phyloP scores from a whole-genome alignment of 352 stramenopile species.

The Globisporangium cederbergense region DNA sequence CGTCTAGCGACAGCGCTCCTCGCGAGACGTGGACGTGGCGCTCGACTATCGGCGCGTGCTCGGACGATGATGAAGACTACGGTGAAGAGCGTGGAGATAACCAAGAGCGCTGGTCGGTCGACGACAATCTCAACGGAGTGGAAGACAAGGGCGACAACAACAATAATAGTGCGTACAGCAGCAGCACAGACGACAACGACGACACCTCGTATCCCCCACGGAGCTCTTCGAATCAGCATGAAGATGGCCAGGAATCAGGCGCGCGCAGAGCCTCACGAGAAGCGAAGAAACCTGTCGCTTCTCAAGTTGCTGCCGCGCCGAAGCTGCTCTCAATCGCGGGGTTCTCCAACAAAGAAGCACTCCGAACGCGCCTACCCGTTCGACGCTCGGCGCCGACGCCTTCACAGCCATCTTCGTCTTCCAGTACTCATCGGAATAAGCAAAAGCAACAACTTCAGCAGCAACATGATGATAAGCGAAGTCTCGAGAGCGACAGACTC shows the following conservation, averaged over 20 bases:
- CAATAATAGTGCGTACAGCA: background rate
- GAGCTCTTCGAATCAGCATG: background rate
- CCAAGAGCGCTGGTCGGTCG: conserved; percentile 7
- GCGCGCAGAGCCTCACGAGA: background rate
- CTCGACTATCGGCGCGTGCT: conserved; percentile 46
- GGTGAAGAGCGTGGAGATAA: conserved; percentile 9
- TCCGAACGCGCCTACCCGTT: conserved; percentile 12
- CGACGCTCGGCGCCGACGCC: background rate
- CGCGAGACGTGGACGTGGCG: conserved; percentile 52
- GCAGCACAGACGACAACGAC: background rate
- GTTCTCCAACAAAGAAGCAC: conserved; percentile 21
- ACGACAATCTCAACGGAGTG: background rate
- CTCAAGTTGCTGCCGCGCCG: background rate
- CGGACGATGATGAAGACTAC: conserved; percentile 27
- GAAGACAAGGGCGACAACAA: background rate
- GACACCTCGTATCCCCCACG: background rate
- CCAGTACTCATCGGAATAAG: background rate
- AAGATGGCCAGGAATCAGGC: background rate
- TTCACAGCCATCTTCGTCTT: conserved; percentile 1
- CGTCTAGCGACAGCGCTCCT: background rate
- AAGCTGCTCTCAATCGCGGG: conserved; percentile 19
- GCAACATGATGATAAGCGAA: conserved; percentile 9
- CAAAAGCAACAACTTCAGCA: conserved; percentile 2
- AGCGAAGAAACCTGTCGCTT: background rate
- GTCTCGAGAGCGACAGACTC: conserved; percentile 1